Evolutionary conservation across 345 rosid species (phyloP), one percentile per base, ranked within the genome.

Genomic region (Populus alba): DNA sequence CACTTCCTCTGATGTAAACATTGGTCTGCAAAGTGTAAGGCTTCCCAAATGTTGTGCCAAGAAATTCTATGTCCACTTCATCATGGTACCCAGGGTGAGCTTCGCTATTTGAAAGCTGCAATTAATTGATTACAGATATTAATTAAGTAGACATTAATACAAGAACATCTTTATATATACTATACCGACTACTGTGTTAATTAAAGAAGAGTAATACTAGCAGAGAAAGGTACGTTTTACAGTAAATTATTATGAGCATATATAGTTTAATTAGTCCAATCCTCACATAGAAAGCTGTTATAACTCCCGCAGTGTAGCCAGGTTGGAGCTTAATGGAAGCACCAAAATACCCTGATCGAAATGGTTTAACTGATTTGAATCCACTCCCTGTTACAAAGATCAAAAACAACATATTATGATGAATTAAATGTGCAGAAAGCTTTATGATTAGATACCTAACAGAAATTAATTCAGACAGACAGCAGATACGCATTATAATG

Each of bases 271-370:
- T 33, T 33, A 76, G 35, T 38, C 1, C 23, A 35, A 13, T 72
- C 66, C 98, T 90, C 78, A 94, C 98, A 83, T 96, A 94, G 75
- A 96, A 90, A 66, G 99, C 87, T 79, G 97, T 96, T 43, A 94
- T 94, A 68, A 96, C 99, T 70, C 99, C 99, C 2, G 98, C 99
- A 29, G 97, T 92, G 82, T 96, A 96, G 9, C 99, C 99, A 27
- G 95, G 87, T 45, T 96, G 99, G 69, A 96, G 91, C 83, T 89
- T 92, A 70, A 96, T 88, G 69, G 92, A 87, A 11, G 98, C 94
- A 49, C 95, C 98, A 79, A 96, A 96, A 81, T 94, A 94, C 9
- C 99, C 97, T 38, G 98, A 94, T 72, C 93, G 92, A 72, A 92
- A 96, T 61, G 98, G 91, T 67, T 85, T 88, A 18, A 90, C 89